Evolutionary conservation across 2,329 filamentous ascomycete genomes (phyloP), one percentile per base, ranked within the genome.

Genomic region (Talaromyces verruculosus): DNA sequence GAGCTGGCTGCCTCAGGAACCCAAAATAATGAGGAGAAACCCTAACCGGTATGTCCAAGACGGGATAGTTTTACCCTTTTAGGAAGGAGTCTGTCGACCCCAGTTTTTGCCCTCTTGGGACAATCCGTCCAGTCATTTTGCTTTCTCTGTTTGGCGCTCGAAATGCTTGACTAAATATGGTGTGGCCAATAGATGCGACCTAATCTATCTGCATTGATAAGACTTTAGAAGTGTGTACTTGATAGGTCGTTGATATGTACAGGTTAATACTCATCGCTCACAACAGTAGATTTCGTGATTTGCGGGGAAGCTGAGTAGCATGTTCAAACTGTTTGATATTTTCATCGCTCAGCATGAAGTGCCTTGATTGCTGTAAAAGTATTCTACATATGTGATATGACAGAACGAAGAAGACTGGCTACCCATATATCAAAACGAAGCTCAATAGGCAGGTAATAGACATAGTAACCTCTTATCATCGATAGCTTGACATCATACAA

Each of bases 21-120:
- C 22, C 45, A 53, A 22, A 41, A 35, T 30, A 61, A 19, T 22
- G 39, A 19, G 7, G 43, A 49, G 28, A 49, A 61, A 53, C 60
- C 61, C 61, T 55, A 63, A 63, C 28, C 15, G 22, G 51, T 35
- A 33, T 17, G 13, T 45, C 39, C 57, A 43, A 28, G 22, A 43
- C 57, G 61, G 65, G 65, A 66, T 58, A 66, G 17, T 63, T 66
- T 66, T 63, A 22, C 65, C 61, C 17, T 66, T 66, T 66, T 45
- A 55, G 65, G 65, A 62, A 60, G 10, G 57, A 30, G 6, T 63
- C 60, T 17, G 17, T 43, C 25, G 37, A 45, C 55, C 61, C 41
- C 61, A 45, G 55, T 41, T 57, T 43, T 63, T 60, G 28, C 65
- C 61, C n/a, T n/a, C 37, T 66, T 51, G 41, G 65, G 65, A 60